Evolutionary conservation across 176 grass and related monocot genomes (phyloP).

Genomic region (Zoysia japonica): DNA sequence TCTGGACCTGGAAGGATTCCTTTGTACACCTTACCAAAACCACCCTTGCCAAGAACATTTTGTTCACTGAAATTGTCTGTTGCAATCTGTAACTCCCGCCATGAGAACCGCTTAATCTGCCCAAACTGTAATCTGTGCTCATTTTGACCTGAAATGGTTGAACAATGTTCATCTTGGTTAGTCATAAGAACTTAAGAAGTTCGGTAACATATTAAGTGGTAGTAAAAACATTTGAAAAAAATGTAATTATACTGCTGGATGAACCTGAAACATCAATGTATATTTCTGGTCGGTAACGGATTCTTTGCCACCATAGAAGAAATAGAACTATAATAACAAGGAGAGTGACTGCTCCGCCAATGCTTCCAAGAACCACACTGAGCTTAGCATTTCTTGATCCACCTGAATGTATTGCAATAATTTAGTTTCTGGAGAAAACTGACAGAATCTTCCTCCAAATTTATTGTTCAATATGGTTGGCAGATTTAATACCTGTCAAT

Average conservation of each 20-base stretch:
- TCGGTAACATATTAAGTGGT: not conserved
- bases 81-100: slow-evolving; percentile 75
- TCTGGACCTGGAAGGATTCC: slow-evolving; percentile 68
- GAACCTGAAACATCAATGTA: slow-evolving; percentile 87
- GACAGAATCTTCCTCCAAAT: slow-evolving; percentile 17
- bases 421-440: slow-evolving; percentile 26
- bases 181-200: slow-evolving; percentile 4
- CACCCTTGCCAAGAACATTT: slow-evolving; percentile 83
- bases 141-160: slow-evolving; percentile 58
- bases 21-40: slow-evolving; percentile 91
- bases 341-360: slow-evolving; percentile 50
- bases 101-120: slow-evolving; percentile 84
- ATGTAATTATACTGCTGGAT: slow-evolving; percentile 1
- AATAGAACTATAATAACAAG: slow-evolving; percentile 44
- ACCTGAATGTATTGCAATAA: slow-evolving; percentile 45
- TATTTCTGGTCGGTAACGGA: slow-evolving; percentile 45
- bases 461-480: not conserved
- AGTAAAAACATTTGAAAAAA: not conserved
- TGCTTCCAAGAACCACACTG: slow-evolving; percentile 53
- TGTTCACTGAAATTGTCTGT: slow-evolving; percentile 70
- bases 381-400: slow-evolving; percentile 44
- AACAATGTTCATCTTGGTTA: slow-evolving; percentile 9
- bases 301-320: slow-evolving; percentile 62
- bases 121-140: slow-evolving; percentile 72
- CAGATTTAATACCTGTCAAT: slow-evolving; percentile 31